Evolutionary conservation across 2,329 filamentous ascomycete species (phyloP).

Genomic region (Neofusicoccum sp.): DNA sequence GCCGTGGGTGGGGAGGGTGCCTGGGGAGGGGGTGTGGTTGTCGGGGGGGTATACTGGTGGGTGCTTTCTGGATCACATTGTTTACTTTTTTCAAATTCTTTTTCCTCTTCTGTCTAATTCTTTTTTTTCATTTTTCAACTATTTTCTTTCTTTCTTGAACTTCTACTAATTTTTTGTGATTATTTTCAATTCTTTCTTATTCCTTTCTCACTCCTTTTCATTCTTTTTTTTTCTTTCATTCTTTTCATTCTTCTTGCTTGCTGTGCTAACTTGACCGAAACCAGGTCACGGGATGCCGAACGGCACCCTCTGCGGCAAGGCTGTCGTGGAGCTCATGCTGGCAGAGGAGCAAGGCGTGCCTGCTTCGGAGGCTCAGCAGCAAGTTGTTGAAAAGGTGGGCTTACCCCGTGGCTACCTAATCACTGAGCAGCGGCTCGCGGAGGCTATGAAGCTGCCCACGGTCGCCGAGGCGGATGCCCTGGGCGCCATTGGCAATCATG

Average conservation of each 20-base stretch:
- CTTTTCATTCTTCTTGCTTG: neutral
- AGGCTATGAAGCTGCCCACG: conserved; percentile 31
- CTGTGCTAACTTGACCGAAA: neutral
- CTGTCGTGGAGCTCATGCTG: conserved; percentile 60
- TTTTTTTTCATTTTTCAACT: neutral
- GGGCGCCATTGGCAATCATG: conserved; percentile 24
- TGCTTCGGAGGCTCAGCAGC: conserved; percentile 25
- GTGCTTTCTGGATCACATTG: conserved; percentile 26
- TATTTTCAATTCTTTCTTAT: neutral
- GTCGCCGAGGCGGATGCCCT: conserved; percentile 34
- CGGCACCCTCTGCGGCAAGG: conserved; percentile 64
- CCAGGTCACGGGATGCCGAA: conserved; percentile 70
- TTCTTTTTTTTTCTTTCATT: neutral
- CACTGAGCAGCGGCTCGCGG: conserved; percentile 34
- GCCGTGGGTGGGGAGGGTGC: conserved; percentile 72
- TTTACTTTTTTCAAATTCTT: neutral
- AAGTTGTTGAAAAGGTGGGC: conserved; percentile 34
- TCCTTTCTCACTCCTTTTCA: neutral
- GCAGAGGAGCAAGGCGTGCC: conserved; percentile 39
- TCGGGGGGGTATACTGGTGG: conserved; percentile 63
- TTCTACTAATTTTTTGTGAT: neutral
- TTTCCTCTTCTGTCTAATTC: neutral
- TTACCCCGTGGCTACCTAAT: conserved; percentile 40
- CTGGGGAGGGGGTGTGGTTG: conserved; percentile 60
- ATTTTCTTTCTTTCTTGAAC: neutral